Evolutionary conservation across 75 land plant genomes (phyloP).

Genomic region (Ceratopteris richardii): DNA sequence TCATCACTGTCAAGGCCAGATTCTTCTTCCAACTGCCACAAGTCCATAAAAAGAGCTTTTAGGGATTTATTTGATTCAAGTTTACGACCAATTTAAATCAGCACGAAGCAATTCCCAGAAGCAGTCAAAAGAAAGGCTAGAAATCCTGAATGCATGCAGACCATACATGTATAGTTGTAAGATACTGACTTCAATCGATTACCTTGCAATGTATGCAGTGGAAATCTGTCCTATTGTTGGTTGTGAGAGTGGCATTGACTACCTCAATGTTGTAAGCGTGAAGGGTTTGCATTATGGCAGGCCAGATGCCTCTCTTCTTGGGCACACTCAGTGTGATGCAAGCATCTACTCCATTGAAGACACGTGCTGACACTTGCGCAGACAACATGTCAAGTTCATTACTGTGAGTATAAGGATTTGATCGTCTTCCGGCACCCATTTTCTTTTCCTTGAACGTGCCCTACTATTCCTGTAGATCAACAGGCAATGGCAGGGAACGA

Average conservation of each 20-base stretch:
- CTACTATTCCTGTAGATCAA: too few species aligned
- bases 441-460: too few species aligned
- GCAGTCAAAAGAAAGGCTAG: too few species aligned
- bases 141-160: too few species aligned
- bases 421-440: neutral
- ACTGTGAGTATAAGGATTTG: neutral
- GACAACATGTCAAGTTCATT: neutral
- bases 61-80: too few species aligned
- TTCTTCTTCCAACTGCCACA: constrained; percentile 1
- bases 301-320: constrained; percentile 9
- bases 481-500: too few species aligned
- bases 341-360: neutral
- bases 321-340: constrained; percentile 8
- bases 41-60: neutral
- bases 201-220: constrained; percentile 12
- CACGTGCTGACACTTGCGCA: neutral
- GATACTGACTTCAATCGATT: too few species aligned
- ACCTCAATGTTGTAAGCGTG: constrained; percentile 6
- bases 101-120: neutral
- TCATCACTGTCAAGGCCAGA: neutral
- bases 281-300: constrained; percentile 7
- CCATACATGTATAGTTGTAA: too few species aligned
- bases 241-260: constrained; percentile 1
- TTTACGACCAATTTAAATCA: neutral
- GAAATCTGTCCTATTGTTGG: neutral